Percentiles rank a stretch among this genome's conserved stretches.
phyloP scores from a whole-genome alignment of 192 early-diverging fungal species.

The Mortierella claussenii region DNA sequence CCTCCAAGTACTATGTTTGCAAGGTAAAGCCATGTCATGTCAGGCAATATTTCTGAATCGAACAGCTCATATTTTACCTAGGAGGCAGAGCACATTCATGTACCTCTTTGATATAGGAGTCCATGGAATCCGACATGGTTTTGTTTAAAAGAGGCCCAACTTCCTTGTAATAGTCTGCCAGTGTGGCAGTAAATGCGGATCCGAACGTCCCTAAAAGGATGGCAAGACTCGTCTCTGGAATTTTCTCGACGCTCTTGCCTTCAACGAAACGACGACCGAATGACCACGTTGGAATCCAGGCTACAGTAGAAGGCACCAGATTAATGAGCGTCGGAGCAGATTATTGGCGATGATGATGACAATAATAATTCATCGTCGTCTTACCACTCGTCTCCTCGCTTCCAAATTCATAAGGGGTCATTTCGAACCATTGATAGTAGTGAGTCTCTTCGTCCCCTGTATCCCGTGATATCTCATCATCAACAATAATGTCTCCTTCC shows the following conservation, averaged over 20 bases:
- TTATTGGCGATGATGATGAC: not conserved
- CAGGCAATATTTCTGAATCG: too few species aligned
- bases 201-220: constrained; percentile 69
- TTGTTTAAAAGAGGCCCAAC: constrained; percentile 54
- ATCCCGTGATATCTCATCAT: constrained; percentile 48
- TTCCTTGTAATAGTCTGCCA: constrained; percentile 62
- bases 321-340: not conserved
- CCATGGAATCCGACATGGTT: constrained; percentile 45
- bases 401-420: constrained; percentile 83
- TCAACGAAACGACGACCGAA: constrained; percentile 78
- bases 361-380: not conserved
- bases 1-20: constrained; percentile 55
- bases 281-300: constrained; percentile 82
- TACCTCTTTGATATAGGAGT: constrained; percentile 54
- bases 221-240: constrained; percentile 76
- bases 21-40: too few species aligned
- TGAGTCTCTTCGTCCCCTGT: constrained; percentile 32
- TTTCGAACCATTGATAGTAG: constrained; percentile 85
- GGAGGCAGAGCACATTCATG: too few species aligned
- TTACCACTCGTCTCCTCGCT: constrained; percentile 75
- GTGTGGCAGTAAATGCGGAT: constrained; percentile 63
- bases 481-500: constrained; percentile 23
- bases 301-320: constrained; percentile 11
- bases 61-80: too few species aligned
- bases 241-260: constrained; percentile 66